Conservation (phyloP, 1,139 yeast species). For the Chernovozyma sophiae-reginae region DNA sequence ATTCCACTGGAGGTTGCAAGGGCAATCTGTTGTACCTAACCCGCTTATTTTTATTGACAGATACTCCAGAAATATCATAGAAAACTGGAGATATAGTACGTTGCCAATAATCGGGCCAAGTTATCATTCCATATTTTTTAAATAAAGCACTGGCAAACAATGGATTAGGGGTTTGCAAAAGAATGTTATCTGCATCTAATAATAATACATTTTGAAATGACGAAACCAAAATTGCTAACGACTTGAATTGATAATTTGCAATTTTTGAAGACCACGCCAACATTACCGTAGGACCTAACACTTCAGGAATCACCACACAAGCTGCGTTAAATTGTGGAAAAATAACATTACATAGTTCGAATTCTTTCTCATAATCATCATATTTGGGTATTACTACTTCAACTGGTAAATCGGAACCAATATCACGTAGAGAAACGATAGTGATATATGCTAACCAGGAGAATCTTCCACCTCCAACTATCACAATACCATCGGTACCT, state of each 20-base stretch:
- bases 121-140: slow-evolving; percentile 52
- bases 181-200: slow-evolving; percentile 41
- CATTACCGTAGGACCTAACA: slow-evolving; percentile 32
- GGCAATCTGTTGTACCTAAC: slow-evolving; percentile 23
- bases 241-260: slow-evolving; percentile 36
- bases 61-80: slow-evolving; percentile 59
- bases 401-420: slow-evolving; percentile 35
- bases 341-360: slow-evolving; percentile 21
- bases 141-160: slow-evolving; percentile 55
- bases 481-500: slow-evolving; percentile 29
- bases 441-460: slow-evolving; percentile 40
- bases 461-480: slow-evolving; percentile 37
- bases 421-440: slow-evolving; percentile 27
- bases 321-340: slow-evolving; percentile 25
- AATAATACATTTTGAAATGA: slow-evolving; percentile 40
- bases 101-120: slow-evolving; percentile 86
- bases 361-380: slow-evolving; percentile 27
- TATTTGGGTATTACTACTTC: slow-evolving; percentile 34
- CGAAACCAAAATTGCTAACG: slow-evolving; percentile 36
- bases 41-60: slow-evolving; percentile 22
- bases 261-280: slow-evolving; percentile 25
- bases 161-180: slow-evolving; percentile 32
- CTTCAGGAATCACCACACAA: slow-evolving; percentile 34
- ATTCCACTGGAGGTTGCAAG: slow-evolving; percentile 9
- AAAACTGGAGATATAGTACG: slow-evolving; percentile 66